Base-by-base conservation (phyloP, 768 basidiomycete genomes). In the Amylocystis lapponica region DNA sequence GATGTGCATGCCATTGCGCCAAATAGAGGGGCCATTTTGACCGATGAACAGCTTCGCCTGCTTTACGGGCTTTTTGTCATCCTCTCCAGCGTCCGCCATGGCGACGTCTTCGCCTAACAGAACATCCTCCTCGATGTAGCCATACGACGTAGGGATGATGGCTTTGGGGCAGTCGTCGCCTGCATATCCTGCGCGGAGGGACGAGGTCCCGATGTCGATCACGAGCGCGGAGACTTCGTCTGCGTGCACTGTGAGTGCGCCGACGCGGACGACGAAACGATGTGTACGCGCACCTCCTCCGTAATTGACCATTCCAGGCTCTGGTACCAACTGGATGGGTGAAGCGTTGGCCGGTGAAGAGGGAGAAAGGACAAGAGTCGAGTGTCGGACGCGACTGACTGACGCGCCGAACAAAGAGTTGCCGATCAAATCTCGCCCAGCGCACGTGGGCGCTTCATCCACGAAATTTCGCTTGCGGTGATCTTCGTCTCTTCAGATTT, bases 211-310 rank as follows among this genome's bases (percentile, higher is more conserved):
- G 59, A 98, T 86, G 69, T 99, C 96, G 27, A 99, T 69, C 19
- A 98, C 96, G 40, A 98, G 70, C 23, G 95, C 96, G 27, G 92
- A 86, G n/a, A 98, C 92, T 69, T 97, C 94, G 61, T 97, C 94
- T 96, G 47, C 11, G 41, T 20, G 14, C 17, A 34, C 14, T 9
- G 33, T 9, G 23, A 4, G 17, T 17, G 4, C 4, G 12, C 3
- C 35, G 17, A 4, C 3, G 6, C 6, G 8, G 19, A 9, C 34
- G 19, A 8, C 34, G 34, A 9, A 35, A 35, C 11, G 8, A 10
- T n/a, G 16, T 12, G 37, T 17, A 17, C 23, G 52, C 83, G 30
- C 62, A 85, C 88, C 89, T 70, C 89, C 89, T 23, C 89, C 89
- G 61, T 89, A 89, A 58, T 86, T 84, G 5, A 89, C 86, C 86